phyloP scores from a whole-genome alignment of 78 protist genomes.

The slime mould (Dictyostelium discoideum) region DNA sequence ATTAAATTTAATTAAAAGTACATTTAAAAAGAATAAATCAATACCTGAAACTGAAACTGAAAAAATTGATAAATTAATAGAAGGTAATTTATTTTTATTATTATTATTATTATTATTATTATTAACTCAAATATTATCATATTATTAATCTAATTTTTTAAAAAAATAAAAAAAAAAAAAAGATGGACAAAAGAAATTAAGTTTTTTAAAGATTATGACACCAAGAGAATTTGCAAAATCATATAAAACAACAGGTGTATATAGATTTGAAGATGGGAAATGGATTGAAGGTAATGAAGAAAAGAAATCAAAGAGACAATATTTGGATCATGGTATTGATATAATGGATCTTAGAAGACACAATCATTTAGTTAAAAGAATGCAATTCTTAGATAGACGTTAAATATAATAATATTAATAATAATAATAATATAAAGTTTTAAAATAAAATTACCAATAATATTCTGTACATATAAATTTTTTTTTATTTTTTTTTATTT shows the following conservation, averaged over 20 bases:
- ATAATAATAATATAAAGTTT: no score
- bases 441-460: not conserved
- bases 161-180: not conserved
- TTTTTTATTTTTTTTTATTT: not conserved
- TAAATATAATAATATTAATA: not conserved
- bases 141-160: no score
- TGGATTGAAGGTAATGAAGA: constrained; percentile 16
- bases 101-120: no score
- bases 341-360: constrained; percentile 74
- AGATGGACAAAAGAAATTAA: constrained; percentile 73
- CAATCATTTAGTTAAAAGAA: constrained; percentile 27
- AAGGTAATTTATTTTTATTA: not conserved
- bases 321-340: constrained; percentile 70
- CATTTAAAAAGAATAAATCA: constrained; percentile 8
- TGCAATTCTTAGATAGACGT: constrained; percentile 26
- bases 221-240: constrained; percentile 33
- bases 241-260: constrained; percentile 18
- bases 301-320: constrained; percentile 23
- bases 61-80: constrained; percentile 6
- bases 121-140: no score
- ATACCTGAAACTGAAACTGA: not conserved
- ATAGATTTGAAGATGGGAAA: constrained; percentile 42
- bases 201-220: constrained; percentile 55
- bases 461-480: not conserved
- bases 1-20: not conserved